Evolutionary conservation across 441 rosid species (phyloP), one percentile per base, ranked within the genome.

Genomic region (Populus hybrid): DNA sequence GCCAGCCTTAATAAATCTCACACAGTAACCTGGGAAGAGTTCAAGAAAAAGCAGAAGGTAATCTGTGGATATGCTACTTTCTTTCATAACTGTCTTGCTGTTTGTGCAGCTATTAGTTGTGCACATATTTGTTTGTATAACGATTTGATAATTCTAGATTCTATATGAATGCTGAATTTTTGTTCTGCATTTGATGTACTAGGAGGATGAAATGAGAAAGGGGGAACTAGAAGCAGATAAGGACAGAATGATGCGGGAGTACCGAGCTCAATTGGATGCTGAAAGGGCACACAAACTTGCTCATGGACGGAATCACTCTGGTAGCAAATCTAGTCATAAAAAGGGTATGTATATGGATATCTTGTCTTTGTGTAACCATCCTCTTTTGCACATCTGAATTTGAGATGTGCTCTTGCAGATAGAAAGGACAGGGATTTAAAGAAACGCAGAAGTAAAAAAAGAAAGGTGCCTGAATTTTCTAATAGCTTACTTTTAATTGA

Each of bases 201-300:
- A 96, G 99, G 99, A 96, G 83, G 99, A 96, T 71, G 97, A 92
- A 80, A 4, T 91, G 83, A 96, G 80, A 84, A 89, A 89, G 79
- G 99, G 97, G 42, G 96, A 90, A 86, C 80, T 90, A 75, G 99
- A 96, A 86, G 92, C 91, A 80, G 98, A 96, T 84, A 92, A 87
- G 1, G 98, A 96, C 83, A 91, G 91, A 84, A 92, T 96, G 94
- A 96, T 96, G 99, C 88, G 91, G 42, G 96, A 96, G 82, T 96
- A 96, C 84, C 90, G 99, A 83, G 99, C 99, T 72, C 97, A 96
- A 84, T 84, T 96, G 66, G 99, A 94, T 87, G 99, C 98, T 76
- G 99, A 96, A 84, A 92, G 99, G 86, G 88, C 99, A 12, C 78
- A 38, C 80, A 96, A 94, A 87, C 98, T 96, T 78, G 87, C 98